Conservation (phyloP, 2,329 filamentous ascomycete species). For the Fusarium longipes region DNA sequence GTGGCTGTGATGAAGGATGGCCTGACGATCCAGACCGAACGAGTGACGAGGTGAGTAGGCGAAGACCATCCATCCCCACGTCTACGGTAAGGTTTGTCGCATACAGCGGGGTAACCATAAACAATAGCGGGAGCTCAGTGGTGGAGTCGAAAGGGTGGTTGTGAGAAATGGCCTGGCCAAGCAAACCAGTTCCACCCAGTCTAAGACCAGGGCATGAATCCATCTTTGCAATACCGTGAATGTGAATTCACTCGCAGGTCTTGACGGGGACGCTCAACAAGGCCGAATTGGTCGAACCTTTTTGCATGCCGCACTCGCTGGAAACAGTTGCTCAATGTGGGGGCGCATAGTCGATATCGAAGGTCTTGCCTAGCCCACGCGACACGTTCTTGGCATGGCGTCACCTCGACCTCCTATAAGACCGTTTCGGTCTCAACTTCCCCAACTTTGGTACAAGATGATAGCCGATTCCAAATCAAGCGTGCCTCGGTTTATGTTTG, state of each 20-base stretch:
- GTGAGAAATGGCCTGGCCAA: conserved; percentile 27
- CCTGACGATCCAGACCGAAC: conserved; percentile 44
- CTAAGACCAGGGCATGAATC: neutral
- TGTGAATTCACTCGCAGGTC: neutral
- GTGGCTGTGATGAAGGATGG: conserved; percentile 46
- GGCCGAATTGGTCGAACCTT: neutral
- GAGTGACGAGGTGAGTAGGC: conserved; percentile 37
- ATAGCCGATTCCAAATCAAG: neutral
- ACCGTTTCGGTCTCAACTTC: conserved; percentile 28
- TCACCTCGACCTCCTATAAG: conserved; percentile 8
- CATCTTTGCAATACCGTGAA: neutral
- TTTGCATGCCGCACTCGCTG: neutral
- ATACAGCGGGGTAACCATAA: conserved; percentile 46
- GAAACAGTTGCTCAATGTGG: neutral
- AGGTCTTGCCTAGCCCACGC: neutral
- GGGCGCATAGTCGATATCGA: neutral
- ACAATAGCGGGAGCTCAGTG: conserved; percentile 30
- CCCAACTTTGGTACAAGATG: conserved; percentile 7
- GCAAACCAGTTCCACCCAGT: conserved; percentile 35
- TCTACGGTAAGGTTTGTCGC: conserved; percentile 39
- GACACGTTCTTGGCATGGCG: conserved; percentile 23
- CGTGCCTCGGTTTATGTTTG: neutral
- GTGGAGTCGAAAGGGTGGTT: conserved; percentile 41
- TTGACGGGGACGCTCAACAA: neutral
- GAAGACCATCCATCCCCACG: conserved; percentile 43